A percentile compares a stretch with the other conserved stretches of the same genome.
Conservation (phyloP, 2,329 filamentous ascomycete genomes). For the Aspergillus sp. region DNA sequence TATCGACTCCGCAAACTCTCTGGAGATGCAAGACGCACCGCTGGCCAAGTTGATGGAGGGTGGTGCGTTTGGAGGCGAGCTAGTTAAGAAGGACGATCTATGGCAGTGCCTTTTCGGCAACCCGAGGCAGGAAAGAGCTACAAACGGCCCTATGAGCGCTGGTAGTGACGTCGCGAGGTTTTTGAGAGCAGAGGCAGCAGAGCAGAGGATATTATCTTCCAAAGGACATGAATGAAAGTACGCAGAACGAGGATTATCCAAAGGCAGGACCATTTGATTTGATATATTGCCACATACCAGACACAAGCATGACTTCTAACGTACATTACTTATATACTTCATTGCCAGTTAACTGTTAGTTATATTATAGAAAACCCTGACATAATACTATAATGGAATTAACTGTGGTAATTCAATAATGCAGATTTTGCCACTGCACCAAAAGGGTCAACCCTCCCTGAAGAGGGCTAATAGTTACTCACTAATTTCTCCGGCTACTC, state of each 20-base stretch:
- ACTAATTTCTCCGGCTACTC: no score
- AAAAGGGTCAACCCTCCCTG: no score
- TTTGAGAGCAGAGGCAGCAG: slow-evolving; percentile 57
- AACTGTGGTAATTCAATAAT: background rate
- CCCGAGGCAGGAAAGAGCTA: slow-evolving; percentile 26
- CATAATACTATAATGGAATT: background rate
- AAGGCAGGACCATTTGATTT: background rate
- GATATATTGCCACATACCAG: background rate
- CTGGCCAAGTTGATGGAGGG: slow-evolving; percentile 70
- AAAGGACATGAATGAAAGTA: background rate
- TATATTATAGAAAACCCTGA: background rate
- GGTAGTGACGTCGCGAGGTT: slow-evolving; percentile 50
- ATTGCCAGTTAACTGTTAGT: background rate
- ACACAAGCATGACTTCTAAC: background rate
- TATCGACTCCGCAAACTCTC: slow-evolving; percentile 81
- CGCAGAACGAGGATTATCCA: background rate
- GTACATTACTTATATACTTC: no score
- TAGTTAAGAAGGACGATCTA: slow-evolving; percentile 74
- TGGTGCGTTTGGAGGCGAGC: slow-evolving; percentile 71
- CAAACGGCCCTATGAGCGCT: slow-evolving; percentile 22
- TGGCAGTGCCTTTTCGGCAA: slow-evolving; percentile 87
- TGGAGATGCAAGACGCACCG: slow-evolving; percentile 74
- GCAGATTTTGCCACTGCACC: background rate
- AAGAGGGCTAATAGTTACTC: no score
- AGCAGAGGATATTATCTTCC: slow-evolving; percentile 36